Conservation (phyloP, 1,284 basidiomycete genomes). For the Wolfiporia cocos region DNA sequence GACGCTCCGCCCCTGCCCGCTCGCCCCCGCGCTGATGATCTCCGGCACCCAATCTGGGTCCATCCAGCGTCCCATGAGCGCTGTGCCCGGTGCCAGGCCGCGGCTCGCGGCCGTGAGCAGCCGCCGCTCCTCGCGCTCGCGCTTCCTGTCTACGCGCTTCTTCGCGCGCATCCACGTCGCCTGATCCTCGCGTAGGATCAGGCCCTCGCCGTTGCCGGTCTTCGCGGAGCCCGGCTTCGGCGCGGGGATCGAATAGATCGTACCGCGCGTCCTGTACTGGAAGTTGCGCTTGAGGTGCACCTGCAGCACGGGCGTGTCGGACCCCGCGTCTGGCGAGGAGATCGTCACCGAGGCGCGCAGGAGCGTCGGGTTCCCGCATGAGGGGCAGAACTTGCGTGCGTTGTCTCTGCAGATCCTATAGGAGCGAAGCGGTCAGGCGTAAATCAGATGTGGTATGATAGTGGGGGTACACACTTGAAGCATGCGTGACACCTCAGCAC, state of each 20-base stretch:
- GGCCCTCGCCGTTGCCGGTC: slow-evolving; percentile 70
- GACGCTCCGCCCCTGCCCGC: slow-evolving; percentile 65
- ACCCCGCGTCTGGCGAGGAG: slow-evolving; percentile 53
- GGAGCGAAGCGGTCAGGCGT: neutral
- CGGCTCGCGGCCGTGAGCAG: slow-evolving; percentile 60
- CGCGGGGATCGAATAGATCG: slow-evolving; percentile 89
- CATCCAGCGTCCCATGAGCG: slow-evolving; percentile 76
- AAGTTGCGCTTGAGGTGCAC: slow-evolving; percentile 94
- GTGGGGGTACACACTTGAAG: slow-evolving; percentile 84
- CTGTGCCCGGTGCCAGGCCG: slow-evolving; percentile 43
- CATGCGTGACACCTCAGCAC: slow-evolving; percentile 97
- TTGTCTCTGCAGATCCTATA: slow-evolving; percentile 95
- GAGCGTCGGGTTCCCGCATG: slow-evolving; percentile 92
- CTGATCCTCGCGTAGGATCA: slow-evolving; percentile 91
- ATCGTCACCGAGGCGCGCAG: slow-evolving; percentile 90
- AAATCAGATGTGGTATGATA: neutral
- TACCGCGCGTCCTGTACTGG: slow-evolving; percentile 90
- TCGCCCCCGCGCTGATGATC: slow-evolving; percentile 70
- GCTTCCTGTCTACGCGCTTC: slow-evolving; percentile 65
- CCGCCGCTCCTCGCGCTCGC: slow-evolving; percentile 73
- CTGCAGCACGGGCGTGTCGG: slow-evolving; percentile 61
- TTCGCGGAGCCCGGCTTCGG: slow-evolving; percentile 90
- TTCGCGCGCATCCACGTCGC: slow-evolving; percentile 79
- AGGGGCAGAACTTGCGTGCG: slow-evolving; percentile 95
- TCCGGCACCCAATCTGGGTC: slow-evolving; percentile 96